Evolutionary conservation across 768 basidiomycete species (phyloP).

Genomic region (Lactifluus rugatus): DNA sequence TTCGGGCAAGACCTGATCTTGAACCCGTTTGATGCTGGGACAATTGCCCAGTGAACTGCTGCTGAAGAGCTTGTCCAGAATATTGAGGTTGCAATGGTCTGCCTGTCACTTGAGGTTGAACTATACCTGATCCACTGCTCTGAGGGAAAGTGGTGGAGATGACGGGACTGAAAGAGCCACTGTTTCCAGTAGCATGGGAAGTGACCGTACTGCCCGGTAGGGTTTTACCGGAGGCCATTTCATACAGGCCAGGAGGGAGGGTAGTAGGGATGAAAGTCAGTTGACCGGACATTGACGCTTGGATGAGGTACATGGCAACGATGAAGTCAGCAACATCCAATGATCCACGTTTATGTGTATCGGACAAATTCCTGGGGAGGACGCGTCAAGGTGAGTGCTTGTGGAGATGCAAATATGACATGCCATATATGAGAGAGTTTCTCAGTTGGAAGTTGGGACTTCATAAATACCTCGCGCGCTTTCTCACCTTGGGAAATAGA

Average conservation of each 20-base stretch:
- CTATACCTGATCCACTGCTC: conserved; percentile 44
- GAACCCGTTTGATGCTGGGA: conserved; percentile 19
- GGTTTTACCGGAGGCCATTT: conserved; percentile 45
- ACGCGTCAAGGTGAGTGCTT: background rate
- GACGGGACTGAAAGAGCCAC: conserved; percentile 52
- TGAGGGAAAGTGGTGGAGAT: conserved; percentile 43
- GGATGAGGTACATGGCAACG: conserved; percentile 94
- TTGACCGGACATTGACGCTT: conserved; percentile 78
- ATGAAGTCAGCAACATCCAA: conserved; percentile 90
- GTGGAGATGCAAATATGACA: conserved; percentile 16
- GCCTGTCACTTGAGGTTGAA: conserved; percentile 18
- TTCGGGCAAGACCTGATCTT: conserved; percentile 24
- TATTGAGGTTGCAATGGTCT: conserved; percentile 49
- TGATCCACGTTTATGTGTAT: conserved; percentile 82
- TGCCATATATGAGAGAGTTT: conserved; percentile 91
- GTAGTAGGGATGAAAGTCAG: conserved; percentile 59
- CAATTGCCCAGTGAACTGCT: conserved; percentile 10
- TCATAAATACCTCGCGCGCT: conserved; percentile 83
- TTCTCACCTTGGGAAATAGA: conserved; percentile 52
- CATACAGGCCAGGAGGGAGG: conserved; percentile 79
- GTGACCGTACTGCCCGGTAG: conserved; percentile 26
- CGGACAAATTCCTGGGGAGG: conserved; percentile 72
- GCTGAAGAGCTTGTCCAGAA: conserved; percentile 42
- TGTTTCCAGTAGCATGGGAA: conserved; percentile 49
- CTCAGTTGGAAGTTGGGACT: conserved; percentile 79